These are phyloP conservation scores for Cryphonectria radicalis DNA, from an alignment of 2,329 filamentous ascomycete genomes.

Conservation along the genomic window DNA sequence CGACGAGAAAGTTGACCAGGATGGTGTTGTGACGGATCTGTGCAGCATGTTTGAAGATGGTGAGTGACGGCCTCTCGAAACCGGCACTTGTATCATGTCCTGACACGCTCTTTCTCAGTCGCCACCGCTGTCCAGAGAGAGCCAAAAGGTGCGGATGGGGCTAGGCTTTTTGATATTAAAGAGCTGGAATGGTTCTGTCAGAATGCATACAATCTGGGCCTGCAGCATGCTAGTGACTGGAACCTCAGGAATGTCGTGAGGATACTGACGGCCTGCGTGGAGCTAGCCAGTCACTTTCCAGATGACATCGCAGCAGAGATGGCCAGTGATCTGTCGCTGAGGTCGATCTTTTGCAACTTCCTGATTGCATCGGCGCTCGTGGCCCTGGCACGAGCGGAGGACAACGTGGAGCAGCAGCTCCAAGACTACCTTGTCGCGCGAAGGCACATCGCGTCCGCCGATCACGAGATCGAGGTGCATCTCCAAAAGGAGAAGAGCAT, in stretches of 20 bases:
- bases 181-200: conserved; percentile 86
- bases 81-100: not conserved
- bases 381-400: conserved; percentile 56
- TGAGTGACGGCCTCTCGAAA: conserved; percentile 34
- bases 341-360: conserved; percentile 73
- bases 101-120: conserved; percentile 38
- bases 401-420: conserved; percentile 54
- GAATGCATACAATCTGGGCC: conserved; percentile 77
- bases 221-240: conserved; percentile 63
- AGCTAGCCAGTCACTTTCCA: conserved; percentile 57
- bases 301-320: conserved; percentile 47
- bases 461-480: conserved; percentile 47
- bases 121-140: conserved; percentile 46
- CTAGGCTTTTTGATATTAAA: conserved; percentile 58
- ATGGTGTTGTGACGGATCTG: conserved; percentile 50
- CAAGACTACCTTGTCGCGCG: conserved; percentile 67
- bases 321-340: conserved; percentile 56
- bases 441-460: conserved; percentile 64
- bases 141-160: conserved; percentile 44
- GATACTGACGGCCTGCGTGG: conserved; percentile 59
- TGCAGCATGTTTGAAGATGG: conserved; percentile 55
- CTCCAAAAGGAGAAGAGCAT: conserved; percentile 42
- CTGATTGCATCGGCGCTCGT: conserved; percentile 59
- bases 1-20: conserved; percentile 29
- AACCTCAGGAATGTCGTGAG: conserved; percentile 56